These are phyloP conservation scores for Pseudoscleropodium purum DNA, from an alignment of 225 moss, liverwort and hornwort species.

Conservation along the genomic window DNA sequence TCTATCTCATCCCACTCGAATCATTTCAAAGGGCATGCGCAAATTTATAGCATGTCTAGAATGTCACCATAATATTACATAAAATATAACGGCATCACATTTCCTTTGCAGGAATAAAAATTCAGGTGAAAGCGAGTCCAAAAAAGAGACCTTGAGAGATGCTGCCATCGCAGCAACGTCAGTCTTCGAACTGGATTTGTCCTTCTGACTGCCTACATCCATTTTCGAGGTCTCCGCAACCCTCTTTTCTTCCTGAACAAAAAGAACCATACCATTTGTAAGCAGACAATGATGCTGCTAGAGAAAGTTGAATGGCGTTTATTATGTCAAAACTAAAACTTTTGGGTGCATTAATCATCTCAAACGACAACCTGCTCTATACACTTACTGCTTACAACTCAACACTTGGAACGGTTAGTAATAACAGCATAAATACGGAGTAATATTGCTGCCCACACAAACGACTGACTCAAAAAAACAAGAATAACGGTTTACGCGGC, in stretches of 20 bases:
- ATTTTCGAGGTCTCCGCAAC: conserved; percentile 3
- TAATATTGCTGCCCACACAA: not conserved
- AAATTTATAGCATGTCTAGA: not conserved
- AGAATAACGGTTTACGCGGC: not conserved
- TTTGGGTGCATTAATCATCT: not conserved
- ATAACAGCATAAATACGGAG: not conserved
- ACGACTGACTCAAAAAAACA: not conserved
- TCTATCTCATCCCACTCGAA: not conserved
- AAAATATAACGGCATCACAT: not conserved
- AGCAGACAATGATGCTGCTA: not conserved
- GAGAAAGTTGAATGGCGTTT: not conserved
- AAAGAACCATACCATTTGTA: not conserved
- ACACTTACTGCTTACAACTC: not conserved
- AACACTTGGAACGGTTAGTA: not conserved
- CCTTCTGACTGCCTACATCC: conserved; percentile 15
- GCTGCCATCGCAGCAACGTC: conserved; percentile 69
- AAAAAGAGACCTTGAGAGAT: conserved; percentile 67
- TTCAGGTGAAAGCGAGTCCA: not conserved
- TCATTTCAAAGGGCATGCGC: not conserved
- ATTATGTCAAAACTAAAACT: not conserved
- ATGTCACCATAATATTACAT: not conserved
- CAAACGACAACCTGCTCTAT: not conserved
- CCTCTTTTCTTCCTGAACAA: conserved; percentile 59
- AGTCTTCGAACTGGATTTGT: conserved; percentile 26
- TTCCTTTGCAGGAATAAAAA: not conserved